Evolutionary conservation across 106 monocot genomes (phyloP), one percentile per base, ranked within the genome.

Genomic region (Cymbidium sinense): DNA sequence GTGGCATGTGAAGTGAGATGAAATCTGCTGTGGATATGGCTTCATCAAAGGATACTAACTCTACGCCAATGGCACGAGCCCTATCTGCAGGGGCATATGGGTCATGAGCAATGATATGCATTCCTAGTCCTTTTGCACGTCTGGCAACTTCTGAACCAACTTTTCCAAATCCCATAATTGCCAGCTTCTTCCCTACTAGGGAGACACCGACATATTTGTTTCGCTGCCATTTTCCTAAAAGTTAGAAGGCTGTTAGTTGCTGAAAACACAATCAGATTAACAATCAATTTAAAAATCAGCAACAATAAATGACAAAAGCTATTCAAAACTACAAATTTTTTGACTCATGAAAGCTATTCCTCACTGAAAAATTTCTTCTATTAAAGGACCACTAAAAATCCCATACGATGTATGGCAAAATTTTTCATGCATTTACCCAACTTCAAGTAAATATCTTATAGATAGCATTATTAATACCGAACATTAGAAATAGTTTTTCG

Each of bases 81-180:
- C 92, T 79, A 58, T 95, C 95, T 36, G 83, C 85, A 77, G 95
- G 88, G 7, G 92, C 88, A 77, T 95, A 95, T 20, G 95, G 95
- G 51, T 95, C 95, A 80, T 95, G 92, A 20, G 92, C 88, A 37
- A 95, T 76, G 2, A 95, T 88, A 31, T 90, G 84, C 92, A 95
- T 92, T 27, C 95, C 95, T 18, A 95, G 88, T 47, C 92, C 95
- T 76, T 90, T 95, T 17, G 95, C 95, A 64, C 95, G 89, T 35
- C 95, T 75, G 10, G 92, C 92, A 73, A 95, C 90, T 72, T 95
- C 95, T 25, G 95, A 87, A 27, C 95, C 95, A 52, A 95, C 95
- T 76, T 95, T 95, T 35, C 95, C 95, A 76, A 95, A 95, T 23
- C 95, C 95, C 86, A 95, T 82, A 36, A 95, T 85, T 36, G 95